Base-by-base conservation (phyloP, 1,284 basidiomycete species). In the Boletus hoseneyae region DNA sequence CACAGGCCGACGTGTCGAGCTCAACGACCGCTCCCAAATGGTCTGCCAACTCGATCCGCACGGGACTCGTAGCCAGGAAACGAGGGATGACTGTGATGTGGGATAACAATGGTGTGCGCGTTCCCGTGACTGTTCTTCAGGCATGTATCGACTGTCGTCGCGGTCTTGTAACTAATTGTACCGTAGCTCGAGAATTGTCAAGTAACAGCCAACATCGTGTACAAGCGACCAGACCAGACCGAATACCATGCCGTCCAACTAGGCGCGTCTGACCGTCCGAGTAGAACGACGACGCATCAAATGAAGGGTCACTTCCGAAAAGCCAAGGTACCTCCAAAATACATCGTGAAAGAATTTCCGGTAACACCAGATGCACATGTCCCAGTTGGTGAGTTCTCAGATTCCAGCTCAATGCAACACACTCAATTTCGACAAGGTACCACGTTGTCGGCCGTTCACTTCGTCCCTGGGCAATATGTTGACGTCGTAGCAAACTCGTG, bases 391-490 rank as follows among this genome's bases (percentile, higher is more conserved):
- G 57, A 59, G 46, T 38, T 36, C 35, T 29, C 45, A 27, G 15
- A n/a, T 38, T 48, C 30, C 13, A 18, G 25, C 6, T 45, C 30
- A 21, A 15, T 16, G 11, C 18, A 42, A 38, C 42, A 13, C 30
- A 15, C 40, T 34, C 25, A 41, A 37, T 18, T 37, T 57, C 11
- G 0, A 35, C 15, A 52, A 93, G 92, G 96, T 23, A 95, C 95
- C 0, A 85, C 83, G 15, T 68, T 99, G 25, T 94, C 91, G 45
- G 93, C 94, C 0, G 79, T 89, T 37, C 97, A 99, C 72, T 99
- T 97, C 65, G 96, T 99, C 13, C 97, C 97, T 0, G 97, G 97
- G 0, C 97, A 99, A 69, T 93, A 81, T 67, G 92, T 99, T 16
- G 97, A 99, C 70, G 92, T 97, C 2, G 79, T 91, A 53, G 92